Evolutionary conservation across 257 asterid species (phyloP).

Genomic region (Penstemon davidsonii): DNA sequence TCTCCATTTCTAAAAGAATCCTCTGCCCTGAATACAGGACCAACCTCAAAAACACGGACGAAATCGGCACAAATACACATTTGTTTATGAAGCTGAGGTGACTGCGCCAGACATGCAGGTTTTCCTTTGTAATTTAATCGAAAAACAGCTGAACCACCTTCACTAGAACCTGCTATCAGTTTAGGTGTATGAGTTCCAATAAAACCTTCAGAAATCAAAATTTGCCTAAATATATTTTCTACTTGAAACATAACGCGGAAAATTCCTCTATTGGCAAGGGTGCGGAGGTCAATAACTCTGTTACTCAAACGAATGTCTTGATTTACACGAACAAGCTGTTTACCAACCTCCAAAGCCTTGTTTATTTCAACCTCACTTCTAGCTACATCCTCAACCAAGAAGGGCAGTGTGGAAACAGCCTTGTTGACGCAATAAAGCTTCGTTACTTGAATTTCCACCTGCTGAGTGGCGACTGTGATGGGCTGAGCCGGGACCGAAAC

Average conservation of each 20-base stretch:
- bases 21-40: slow-evolving; percentile 90
- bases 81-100: too few species aligned
- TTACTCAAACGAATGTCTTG: slow-evolving; percentile 87
- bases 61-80: slow-evolving; percentile 91
- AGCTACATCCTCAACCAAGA: slow-evolving; percentile 76
- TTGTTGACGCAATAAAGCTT: slow-evolving; percentile 58
- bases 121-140: slow-evolving; percentile 76
- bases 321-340: slow-evolving; percentile 80
- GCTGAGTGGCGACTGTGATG: slow-evolving; percentile 78
- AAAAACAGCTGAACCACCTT: slow-evolving; percentile 94
- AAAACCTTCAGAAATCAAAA: slow-evolving; percentile 61
- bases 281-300: slow-evolving; percentile 85
- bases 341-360: slow-evolving; percentile 69
- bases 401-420: slow-evolving; percentile 64
- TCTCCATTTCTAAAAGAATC: slow-evolving; percentile 94
- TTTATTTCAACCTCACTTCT: slow-evolving; percentile 77
- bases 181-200: slow-evolving; percentile 81
- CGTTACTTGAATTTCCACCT: slow-evolving; percentile 87
- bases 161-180: slow-evolving; percentile 86
- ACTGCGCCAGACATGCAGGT: slow-evolving; percentile 90
- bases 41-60: slow-evolving; percentile 83
- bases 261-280: slow-evolving; percentile 88
- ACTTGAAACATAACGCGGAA: slow-evolving; percentile 72
- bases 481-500: slow-evolving; percentile 60
- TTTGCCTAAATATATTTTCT: slow-evolving; percentile 68